A percentile compares a stretch with the other conserved stretches of the same genome.
Conservation (phyloP, 2,329 filamentous ascomycete genomes). For the Xylaria sp. region DNA sequence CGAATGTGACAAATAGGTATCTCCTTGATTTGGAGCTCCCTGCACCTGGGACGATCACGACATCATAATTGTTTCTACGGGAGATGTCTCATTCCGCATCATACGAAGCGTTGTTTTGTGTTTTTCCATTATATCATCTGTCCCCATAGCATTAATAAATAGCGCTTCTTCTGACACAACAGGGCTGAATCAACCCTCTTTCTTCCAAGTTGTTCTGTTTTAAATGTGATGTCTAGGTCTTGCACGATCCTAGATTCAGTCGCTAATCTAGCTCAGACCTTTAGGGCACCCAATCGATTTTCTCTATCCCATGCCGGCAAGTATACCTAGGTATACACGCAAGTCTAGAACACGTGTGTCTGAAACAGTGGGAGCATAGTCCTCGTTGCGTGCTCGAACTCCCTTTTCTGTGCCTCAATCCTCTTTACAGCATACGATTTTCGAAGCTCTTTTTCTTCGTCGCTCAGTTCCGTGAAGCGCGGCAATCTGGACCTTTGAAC, state of each 20-base stretch:
- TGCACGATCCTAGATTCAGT: background rate
- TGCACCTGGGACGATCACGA: slow-evolving; percentile 42
- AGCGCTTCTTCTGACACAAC: background rate
- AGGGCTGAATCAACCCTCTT: background rate
- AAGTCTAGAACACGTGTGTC: slow-evolving; percentile 10
- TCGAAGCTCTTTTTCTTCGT: slow-evolving; percentile 12
- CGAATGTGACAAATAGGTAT: slow-evolving; percentile 49
- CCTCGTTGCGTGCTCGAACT: slow-evolving; percentile 19
- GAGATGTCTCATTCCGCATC: background rate
- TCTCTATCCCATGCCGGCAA: too few relatives aligned
- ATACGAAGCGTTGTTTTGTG: background rate
- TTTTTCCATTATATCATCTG: background rate
- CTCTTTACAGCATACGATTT: slow-evolving; percentile 25
- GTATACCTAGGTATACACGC: background rate
- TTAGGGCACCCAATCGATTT: background rate
- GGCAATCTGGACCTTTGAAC: background rate
- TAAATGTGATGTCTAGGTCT: background rate
- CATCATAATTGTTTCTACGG: slow-evolving; percentile 17
- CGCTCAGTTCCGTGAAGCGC: slow-evolving; percentile 19
- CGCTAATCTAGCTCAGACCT: background rate
- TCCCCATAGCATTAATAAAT: slow-evolving; percentile 10
- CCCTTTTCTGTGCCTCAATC: slow-evolving; percentile 25
- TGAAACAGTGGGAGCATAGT: background rate
- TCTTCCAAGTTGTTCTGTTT: background rate
- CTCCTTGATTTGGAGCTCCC: slow-evolving; percentile 52